Evolutionary conservation across 23 red algal genomes (phyloP), one percentile per base, ranked within the genome.

Genomic region (Agarophyton chilense): DNA sequence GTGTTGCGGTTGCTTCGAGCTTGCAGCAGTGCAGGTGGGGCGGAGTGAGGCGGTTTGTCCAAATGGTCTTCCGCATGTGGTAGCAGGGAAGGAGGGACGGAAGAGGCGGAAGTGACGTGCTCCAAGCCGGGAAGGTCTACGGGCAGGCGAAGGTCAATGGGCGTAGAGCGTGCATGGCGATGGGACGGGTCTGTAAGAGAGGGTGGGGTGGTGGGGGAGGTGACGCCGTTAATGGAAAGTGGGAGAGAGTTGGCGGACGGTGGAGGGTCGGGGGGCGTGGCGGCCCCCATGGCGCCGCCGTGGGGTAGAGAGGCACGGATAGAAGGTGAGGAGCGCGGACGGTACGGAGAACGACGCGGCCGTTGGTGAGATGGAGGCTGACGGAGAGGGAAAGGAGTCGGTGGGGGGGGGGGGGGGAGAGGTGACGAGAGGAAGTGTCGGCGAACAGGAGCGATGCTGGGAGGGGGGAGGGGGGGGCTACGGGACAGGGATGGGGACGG

Each of bases 161-260:
- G 70, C 34, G 29, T 19, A 43, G 47, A 68, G 44, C 24, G 55
- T 24, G 61, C n/a, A n/a, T n/a, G 29, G 63, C 29, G 51, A 25
- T 72, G 22, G 56, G n/a, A 12, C 42, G 74, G 71, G n/a, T 43
- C 41, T 39, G 45, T 0, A 24, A 36, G 34, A 9, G 68, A 56
- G 12, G 90, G 79, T 28, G 83, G 66, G 81, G 76, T 52, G 90
- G 81, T 28, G 39, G 62, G 70, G 54, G 81, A 84, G 51, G 40
- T 46, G 64, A 68, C 32, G 76, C 72, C 47, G 47, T 83, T 3
- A 35, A 74, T 36, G 60, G 54, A 44, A 47, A 64, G 38, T 28
- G 70, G 33, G 67, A 41, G 43, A 5, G 77, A 64, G 77, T 6
- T 43, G 50, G 53, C 41, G 25, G 75, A 31, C 24, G 42, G 52